Base-by-base conservation (phyloP, 345 rosid genomes). In the Aurinia saxatilis region DNA sequence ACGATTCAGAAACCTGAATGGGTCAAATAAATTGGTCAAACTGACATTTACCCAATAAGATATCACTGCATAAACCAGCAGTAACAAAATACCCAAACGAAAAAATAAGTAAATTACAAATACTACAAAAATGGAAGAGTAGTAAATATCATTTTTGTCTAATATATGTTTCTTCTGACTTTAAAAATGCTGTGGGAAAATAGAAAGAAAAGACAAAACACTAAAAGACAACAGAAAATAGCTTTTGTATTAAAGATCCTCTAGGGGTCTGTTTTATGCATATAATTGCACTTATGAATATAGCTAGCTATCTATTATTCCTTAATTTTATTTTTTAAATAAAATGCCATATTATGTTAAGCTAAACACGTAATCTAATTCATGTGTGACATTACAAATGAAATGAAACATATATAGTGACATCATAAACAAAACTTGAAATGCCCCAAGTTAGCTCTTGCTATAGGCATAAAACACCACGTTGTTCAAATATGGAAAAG, bases 31-130 rank as follows among this genome's bases (percentile, higher is more conserved):
- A 53, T 69, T 50, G 19, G 74, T 70, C 74, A 62, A 69, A 48
- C 74, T 70, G 74, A 55, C 70, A 56, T 56, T 63, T 39, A 21
- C 36, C 59, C 63, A 63, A 56, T 63, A 15, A 70, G 52, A 56
- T 49, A 63, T 18, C 59, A 70, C 69, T 55, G 59, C 58, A 47
- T 37, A 48, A 33, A 50, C 64, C 69, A 70, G 12, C 69, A 63
- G 64, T 48, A n/a, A n/a, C n/a, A n/a, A n/a, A n/a, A n/a, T n/a
- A n/a, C n/a, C n/a, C n/a, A n/a, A n/a, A n/a, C n/a, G n/a, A n/a
- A n/a, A n/a, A n/a, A n/a, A n/a, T n/a, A n/a, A n/a, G n/a, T n/a
- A n/a, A n/a, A n/a, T n/a, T n/a, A n/a, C n/a, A n/a, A n/a, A n/a
- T n/a, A n/a, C n/a, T n/a, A n/a, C n/a, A n/a, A n/a, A n/a, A n/a